phyloP scores from a whole-genome alignment of 164 flowering plant species.

The Aristolochia californica region DNA sequence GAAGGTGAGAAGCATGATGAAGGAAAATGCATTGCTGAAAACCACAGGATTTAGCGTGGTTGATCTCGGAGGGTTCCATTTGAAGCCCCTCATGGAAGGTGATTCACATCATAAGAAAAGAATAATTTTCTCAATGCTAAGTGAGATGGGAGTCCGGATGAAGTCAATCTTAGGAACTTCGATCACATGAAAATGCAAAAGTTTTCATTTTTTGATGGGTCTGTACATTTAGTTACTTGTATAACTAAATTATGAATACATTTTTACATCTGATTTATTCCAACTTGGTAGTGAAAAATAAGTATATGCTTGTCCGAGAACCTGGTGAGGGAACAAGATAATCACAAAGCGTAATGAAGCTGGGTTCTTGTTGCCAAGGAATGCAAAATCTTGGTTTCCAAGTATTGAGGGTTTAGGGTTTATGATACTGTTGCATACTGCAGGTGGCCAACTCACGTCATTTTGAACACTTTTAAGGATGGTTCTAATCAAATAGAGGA shows the following conservation, averaged over 20 bases:
- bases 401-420: no score
- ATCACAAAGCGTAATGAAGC: no score
- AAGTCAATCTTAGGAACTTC: slow-evolving; percentile 19
- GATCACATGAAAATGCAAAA: not conserved
- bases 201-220: not conserved
- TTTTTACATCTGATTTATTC: not conserved
- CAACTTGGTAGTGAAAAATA: not conserved
- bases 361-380: no score
- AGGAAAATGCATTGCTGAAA: slow-evolving; percentile 28
- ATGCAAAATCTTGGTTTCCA: no score
- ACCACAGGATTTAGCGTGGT: slow-evolving; percentile 26
- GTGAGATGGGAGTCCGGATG: slow-evolving; percentile 34
- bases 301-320: no score
- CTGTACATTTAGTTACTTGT: not conserved
- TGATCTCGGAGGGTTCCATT: slow-evolving; percentile 9
- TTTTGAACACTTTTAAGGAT: no score
- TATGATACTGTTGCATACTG: no score
- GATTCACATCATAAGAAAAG: slow-evolving; percentile 25
- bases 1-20: slow-evolving; percentile 40
- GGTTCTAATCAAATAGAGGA: no score
- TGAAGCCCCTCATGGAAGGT: slow-evolving; percentile 8
- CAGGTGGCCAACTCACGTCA: no score
- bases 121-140: slow-evolving; percentile 46
- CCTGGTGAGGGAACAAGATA: no score
- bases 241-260: not conserved